phyloP scores from a whole-genome alignment of 192 early-diverging fungal genomes.

The Coemansia sp. region DNA sequence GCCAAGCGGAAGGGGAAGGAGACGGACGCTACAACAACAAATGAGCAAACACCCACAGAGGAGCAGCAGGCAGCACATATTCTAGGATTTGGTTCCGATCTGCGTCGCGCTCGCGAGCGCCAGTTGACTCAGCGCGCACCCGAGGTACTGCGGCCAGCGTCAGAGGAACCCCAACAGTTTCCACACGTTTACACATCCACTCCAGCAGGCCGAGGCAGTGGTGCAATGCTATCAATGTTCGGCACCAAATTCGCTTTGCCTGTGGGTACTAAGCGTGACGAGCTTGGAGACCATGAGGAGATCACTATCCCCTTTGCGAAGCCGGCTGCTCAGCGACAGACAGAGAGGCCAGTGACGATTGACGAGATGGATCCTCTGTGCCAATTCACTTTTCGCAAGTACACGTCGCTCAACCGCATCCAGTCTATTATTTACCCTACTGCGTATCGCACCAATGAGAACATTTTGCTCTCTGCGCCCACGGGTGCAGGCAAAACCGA shows the following conservation, averaged over 20 bases:
- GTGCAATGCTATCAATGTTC: constrained; percentile 72
- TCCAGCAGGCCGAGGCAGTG: constrained; percentile 35
- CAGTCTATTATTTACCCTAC: constrained; percentile 95
- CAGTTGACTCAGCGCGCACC: constrained; percentile 39
- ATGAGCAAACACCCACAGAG: background rate
- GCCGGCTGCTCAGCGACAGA: constrained; percentile 61
- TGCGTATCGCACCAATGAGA: constrained; percentile 94
- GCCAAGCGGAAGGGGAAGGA: constrained; percentile 12
- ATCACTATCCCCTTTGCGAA: constrained; percentile 81
- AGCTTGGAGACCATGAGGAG: constrained; percentile 85
- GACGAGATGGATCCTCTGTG: constrained; percentile 73
- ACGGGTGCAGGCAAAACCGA: constrained; percentile 99
- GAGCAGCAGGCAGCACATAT: constrained; percentile 34
- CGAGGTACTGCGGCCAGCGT: constrained; percentile 30
- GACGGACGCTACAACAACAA: background rate
- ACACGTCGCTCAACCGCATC: constrained; percentile 87
- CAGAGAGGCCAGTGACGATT: constrained; percentile 68
- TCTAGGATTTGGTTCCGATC: constrained; percentile 36
- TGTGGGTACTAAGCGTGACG: constrained; percentile 67
- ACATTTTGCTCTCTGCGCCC: constrained; percentile 97
- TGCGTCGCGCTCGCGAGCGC: constrained; percentile 37
- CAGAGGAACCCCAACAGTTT: constrained; percentile 47
- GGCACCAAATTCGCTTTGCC: constrained; percentile 81
- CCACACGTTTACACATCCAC: constrained; percentile 84
- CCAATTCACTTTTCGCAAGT: constrained; percentile 79